Conservation (phyloP, 257 asterid genomes). For the Solanum chiquidenum region DNA sequence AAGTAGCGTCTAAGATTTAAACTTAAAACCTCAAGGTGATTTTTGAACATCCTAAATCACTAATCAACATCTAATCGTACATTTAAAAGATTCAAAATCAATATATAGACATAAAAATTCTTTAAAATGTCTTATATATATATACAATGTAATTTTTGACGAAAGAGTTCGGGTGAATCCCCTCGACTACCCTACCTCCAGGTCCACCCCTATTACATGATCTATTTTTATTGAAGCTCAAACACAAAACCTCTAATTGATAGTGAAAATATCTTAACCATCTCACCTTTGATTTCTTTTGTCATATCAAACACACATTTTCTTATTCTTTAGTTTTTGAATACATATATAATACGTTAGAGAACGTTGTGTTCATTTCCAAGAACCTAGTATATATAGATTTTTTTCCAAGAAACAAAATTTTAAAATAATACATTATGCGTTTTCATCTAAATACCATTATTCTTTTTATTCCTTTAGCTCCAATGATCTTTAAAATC, state of each 20-base stretch:
- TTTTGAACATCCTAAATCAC: too few relatives aligned
- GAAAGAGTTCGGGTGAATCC: accelerated
- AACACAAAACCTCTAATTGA: too few relatives aligned
- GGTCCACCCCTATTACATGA: accelerated
- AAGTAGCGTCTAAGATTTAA: too few relatives aligned
- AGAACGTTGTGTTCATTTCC: neutral
- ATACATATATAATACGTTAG: neutral
- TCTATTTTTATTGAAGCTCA: too few relatives aligned
- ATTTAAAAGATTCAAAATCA: too few relatives aligned
- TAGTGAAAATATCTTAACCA: neutral
- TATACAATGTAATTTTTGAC: too few relatives aligned
- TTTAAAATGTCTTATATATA: too few relatives aligned
- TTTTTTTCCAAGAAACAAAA: neutral
- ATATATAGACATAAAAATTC: too few relatives aligned
- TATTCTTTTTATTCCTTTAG: neutral
- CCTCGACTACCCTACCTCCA: too few relatives aligned
- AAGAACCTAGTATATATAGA: neutral
- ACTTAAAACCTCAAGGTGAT: too few relatives aligned
- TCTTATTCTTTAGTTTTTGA: neutral
- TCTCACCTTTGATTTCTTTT: neutral
- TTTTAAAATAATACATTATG: neutral
- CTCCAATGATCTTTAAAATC: neutral
- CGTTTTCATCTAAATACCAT: neutral
- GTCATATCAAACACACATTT: neutral
- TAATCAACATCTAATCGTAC: too few relatives aligned